phyloP scores from a whole-genome alignment of 2,329 filamentous ascomycete species.

The Chrysosporium queenslandicum region DNA sequence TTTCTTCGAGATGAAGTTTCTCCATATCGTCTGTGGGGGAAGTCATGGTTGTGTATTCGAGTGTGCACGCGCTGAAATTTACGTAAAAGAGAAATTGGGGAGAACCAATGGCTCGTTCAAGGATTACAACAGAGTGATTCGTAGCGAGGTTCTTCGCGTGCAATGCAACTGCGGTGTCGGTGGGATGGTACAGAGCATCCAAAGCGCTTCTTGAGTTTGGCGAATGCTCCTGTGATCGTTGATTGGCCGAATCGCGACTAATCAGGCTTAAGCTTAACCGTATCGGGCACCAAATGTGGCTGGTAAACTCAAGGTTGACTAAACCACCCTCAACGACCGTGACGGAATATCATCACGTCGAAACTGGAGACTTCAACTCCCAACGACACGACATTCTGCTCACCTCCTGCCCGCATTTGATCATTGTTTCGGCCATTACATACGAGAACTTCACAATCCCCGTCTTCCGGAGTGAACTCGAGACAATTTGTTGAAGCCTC shows the following conservation, averaged over 20 bases:
- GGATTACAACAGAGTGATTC: too few species aligned
- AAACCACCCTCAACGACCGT: neutral
- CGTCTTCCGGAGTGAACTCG: too few species aligned
- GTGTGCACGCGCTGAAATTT: neutral
- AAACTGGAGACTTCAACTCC: too few species aligned
- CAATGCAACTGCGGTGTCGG: neutral
- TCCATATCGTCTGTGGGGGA: slow-evolving; percentile 15
- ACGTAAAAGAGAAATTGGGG: neutral
- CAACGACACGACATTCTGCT: too few species aligned
- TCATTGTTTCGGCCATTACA: neutral
- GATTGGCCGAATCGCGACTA: neutral
- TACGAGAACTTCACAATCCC: too few species aligned
- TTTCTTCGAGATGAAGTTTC: slow-evolving; percentile 12
- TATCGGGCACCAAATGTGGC: neutral
- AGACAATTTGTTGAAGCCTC: too few species aligned
- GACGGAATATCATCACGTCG: neutral
- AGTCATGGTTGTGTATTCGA: slow-evolving; percentile 9
- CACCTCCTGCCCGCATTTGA: too few species aligned
- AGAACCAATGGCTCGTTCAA: neutral
- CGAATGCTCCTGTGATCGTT: neutral
- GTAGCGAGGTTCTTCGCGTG: too few species aligned
- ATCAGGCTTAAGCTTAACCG: neutral
- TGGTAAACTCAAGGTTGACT: neutral
- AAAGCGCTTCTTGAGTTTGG: neutral
- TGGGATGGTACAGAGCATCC: neutral